Evolutionary conservation across 768 basidiomycete species (phyloP), one percentile per base, ranked within the genome.

Genomic region (Myochromella boudieri): DNA sequence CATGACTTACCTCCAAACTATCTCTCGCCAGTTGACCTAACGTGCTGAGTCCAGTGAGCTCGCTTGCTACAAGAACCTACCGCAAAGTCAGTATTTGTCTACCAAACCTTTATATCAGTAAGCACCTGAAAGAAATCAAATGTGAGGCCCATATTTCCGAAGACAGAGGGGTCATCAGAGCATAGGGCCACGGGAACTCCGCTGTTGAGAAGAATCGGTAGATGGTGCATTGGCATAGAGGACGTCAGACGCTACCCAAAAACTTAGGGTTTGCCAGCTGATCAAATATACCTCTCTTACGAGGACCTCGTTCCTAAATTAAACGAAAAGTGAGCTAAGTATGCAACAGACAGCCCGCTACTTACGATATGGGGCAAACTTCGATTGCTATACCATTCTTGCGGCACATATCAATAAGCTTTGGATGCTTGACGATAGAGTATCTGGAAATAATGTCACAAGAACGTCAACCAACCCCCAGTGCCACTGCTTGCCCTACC

Each of bases 311-410:
- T 91, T 88, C 40, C 86, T 87, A 51, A 5, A n/a, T n/a, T 14
- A 36, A 34, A 12, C 4, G 36, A 17, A 4, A 33, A 36, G 14
- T 39, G 17, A 15, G 28, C 17, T 26, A 48, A 8, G 36, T 6
- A 37, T 43, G 22, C 26, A 31, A 14, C 26, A 7, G 17, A 36
- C 31, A 44, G 43, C 46, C 28, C n/a, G 48, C 25, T 10, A 74
- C 84, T 47, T 65, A 88, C 86, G 87, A 91, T 50, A 91, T 87
- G 1, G 89, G 87, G 59, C 88, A 90, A 18, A 88, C 75, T 66
- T 91, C 89, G 15, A 90, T 58, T 1, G 82, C 75, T 51, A 91
- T 85, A 4, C 70, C 71, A 42, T 69, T 71, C 52, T 87, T 76
- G 36, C 77, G 71, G 62, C 87, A 89, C 6, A 77, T 74, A 31